Conservation (phyloP, 768 basidiomycete species). For the Podaxis sp. region DNA sequence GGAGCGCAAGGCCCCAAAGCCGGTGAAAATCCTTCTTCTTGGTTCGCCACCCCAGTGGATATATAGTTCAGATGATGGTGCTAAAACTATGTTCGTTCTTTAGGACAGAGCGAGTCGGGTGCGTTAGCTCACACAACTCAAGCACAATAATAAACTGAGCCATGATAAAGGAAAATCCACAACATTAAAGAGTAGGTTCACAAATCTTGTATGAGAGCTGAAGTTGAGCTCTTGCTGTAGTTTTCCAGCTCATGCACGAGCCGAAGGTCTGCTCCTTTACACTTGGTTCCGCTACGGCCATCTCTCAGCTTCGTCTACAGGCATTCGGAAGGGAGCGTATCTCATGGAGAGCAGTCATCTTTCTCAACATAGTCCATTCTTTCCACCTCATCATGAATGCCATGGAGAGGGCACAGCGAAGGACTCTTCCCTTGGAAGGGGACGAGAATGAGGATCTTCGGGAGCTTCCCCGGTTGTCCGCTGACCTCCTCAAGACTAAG, state of each 20-base stretch:
- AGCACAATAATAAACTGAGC: conserved; percentile 1
- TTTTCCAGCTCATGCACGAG: conserved; percentile 65
- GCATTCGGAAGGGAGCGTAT: conserved; percentile 59
- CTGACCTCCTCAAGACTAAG: conserved; percentile 53
- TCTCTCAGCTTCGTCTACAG: conserved; percentile 24
- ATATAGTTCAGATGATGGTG: neutral
- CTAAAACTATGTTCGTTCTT: neutral
- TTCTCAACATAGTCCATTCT: conserved; percentile 70
- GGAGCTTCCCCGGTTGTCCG: conserved; percentile 36
- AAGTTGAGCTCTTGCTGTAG: conserved; percentile 27
- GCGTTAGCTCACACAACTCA: conserved; percentile 19
- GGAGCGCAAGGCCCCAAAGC: conserved; percentile 40
- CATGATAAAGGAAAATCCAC: conserved; percentile 68
- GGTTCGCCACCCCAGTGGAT: conserved; percentile 36
- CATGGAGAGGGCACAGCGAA: conserved; percentile 36
- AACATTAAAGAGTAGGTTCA: conserved; percentile 70
- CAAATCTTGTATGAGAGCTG: too few species aligned
- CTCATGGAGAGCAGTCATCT: conserved; percentile 68
- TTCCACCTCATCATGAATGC: conserved; percentile 63
- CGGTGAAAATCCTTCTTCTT: conserved; percentile 60
- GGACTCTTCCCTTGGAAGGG: conserved; percentile 20
- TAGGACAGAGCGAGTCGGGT: conserved; percentile 85
- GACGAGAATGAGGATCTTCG: conserved; percentile 18
- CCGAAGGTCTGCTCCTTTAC: conserved; percentile 41
- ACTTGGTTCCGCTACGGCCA: neutral